Conservation (phyloP, 352 stramenopile species). For the Phytopythium delawarense region DNA sequence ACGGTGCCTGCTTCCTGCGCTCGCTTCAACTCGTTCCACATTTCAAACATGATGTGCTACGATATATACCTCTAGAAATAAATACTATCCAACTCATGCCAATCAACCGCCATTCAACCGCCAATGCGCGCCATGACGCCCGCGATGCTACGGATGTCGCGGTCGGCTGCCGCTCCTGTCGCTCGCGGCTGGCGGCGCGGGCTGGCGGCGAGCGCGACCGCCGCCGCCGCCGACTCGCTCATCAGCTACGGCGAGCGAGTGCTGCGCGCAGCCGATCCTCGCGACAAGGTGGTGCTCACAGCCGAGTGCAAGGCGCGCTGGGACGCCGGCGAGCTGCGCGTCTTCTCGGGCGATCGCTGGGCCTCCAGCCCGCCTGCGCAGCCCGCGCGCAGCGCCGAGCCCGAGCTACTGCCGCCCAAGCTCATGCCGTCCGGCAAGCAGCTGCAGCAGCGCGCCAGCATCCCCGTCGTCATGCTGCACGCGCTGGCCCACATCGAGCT, state of each 20-base stretch:
- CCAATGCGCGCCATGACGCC: not conserved
- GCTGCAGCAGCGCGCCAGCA: conserved; percentile 41
- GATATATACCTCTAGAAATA: not conserved
- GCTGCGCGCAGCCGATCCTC: conserved; percentile 37
- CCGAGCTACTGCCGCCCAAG: conserved; percentile 59
- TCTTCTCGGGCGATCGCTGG: conserved; percentile 32
- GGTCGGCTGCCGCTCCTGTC: not conserved
- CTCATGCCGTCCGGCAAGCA: conserved; percentile 69
- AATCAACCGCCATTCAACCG: not conserved
- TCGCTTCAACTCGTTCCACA: not conserved
- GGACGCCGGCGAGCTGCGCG: conserved; percentile 29
- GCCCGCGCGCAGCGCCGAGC: conserved; percentile 39
- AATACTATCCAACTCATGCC: not conserved
- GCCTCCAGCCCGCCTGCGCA: conserved; percentile 32
- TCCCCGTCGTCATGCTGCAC: conserved; percentile 76
- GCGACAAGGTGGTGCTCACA: conserved; percentile 62
- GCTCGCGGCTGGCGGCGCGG: not conserved
- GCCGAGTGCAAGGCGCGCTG: conserved; percentile 49
- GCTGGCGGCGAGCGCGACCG: not conserved
- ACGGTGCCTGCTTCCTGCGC: no score
- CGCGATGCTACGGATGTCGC: not conserved
- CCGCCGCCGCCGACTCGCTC: conserved; percentile 30
- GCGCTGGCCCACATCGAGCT: conserved; percentile 85
- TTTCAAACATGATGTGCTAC: not conserved
- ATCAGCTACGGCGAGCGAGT: conserved; percentile 61